Conservation (phyloP, 257 asterid genomes). For the Petunia axillaris region DNA sequence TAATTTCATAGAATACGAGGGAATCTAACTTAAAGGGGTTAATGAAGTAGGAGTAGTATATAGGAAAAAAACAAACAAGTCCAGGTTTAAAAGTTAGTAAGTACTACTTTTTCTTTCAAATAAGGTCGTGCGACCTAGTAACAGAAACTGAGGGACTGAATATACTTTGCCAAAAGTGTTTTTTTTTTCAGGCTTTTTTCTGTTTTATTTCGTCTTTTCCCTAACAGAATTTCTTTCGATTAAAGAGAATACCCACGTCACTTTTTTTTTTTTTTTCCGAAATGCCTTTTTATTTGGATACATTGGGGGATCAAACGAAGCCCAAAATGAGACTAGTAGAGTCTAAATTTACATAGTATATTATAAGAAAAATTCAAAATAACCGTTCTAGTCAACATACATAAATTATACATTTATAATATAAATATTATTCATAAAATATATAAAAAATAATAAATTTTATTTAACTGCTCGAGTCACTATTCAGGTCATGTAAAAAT, state of each 20-base stretch:
- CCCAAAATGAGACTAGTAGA: no score
- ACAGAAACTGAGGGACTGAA: neutral
- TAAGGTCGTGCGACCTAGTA: neutral
- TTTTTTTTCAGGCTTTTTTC: neutral
- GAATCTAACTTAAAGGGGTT: neutral
- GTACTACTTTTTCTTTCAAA: neutral
- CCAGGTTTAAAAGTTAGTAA: neutral
- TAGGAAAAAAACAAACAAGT: neutral
- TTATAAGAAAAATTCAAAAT: no score
- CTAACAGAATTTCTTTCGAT: neutral
- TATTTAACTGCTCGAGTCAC: no score
- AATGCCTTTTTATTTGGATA: no score
- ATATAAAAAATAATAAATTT: no score
- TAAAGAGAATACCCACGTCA: neutral
- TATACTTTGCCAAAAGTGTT: slow-evolving; percentile 1
- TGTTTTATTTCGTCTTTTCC: slow-evolving; percentile 10
- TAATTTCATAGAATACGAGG: neutral
- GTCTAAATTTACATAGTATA: neutral
- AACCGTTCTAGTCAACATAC: no score
- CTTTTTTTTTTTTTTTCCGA: neutral
- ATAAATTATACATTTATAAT: no score
- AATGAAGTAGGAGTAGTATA: neutral
- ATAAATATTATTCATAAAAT: no score
- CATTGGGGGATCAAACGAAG: neutral
- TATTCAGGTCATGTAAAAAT: no score